These are phyloP conservation scores for Backusella tuberculispora DNA, from an alignment of 192 early-diverging fungal genomes.

Conservation along the genomic window DNA sequence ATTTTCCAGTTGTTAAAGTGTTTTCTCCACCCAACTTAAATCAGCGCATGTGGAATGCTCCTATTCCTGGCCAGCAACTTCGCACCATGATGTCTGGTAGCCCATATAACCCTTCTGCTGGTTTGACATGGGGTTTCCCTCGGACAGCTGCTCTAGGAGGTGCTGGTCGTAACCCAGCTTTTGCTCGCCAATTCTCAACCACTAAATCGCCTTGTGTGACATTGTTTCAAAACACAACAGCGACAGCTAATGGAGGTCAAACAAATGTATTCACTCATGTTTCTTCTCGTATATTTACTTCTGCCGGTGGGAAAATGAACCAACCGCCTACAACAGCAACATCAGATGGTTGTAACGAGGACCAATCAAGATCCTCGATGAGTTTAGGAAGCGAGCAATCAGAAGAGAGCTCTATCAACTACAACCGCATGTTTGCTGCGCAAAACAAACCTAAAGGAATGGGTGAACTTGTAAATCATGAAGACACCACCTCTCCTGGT, in stretches of 20 bases:
- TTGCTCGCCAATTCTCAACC: constrained; percentile 23
- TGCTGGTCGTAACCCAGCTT: background rate
- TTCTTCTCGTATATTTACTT: constrained; percentile 34
- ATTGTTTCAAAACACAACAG: constrained; percentile 16
- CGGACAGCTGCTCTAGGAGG: constrained; percentile 2
- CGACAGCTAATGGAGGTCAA: constrained; percentile 4
- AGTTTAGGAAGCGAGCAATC: background rate
- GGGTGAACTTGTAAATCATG: constrained; percentile 13
- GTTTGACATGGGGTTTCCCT: constrained; percentile 27
- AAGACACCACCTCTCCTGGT: background rate
- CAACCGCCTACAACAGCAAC: background rate
- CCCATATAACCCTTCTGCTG: background rate
- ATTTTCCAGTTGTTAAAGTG: constrained; percentile 21
- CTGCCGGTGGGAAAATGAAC: constrained; percentile 11
- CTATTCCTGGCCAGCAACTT: constrained; percentile 16
- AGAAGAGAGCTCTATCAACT: constrained; percentile 11
- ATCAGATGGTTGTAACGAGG: background rate
- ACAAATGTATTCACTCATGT: constrained; percentile 23
- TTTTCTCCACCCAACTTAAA: constrained; percentile 6
- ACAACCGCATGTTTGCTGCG: constrained; percentile 17
- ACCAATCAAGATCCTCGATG: background rate
- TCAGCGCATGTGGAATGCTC: background rate
- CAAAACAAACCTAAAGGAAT: constrained; percentile 13
- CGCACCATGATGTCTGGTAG: constrained; percentile 16
- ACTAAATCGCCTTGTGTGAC: constrained; percentile 1